These are phyloP conservation scores for Arabidopsis lyrata DNA, from an alignment of 441 rosid species.

Conservation along the genomic window DNA sequence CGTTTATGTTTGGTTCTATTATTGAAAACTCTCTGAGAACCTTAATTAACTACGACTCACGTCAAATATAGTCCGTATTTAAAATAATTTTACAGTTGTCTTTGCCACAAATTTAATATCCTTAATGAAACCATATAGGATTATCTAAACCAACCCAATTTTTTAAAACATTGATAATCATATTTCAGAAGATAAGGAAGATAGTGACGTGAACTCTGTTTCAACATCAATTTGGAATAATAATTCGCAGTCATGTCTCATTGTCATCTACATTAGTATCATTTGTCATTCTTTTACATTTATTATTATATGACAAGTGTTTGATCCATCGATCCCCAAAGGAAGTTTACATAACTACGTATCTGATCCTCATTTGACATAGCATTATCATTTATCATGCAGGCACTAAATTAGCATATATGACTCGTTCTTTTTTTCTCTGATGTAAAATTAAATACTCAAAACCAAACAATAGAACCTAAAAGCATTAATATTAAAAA, in stretches of 20 bases:
- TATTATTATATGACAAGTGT: slow-evolving; percentile 22
- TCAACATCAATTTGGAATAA: slow-evolving; percentile 29
- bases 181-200: slow-evolving; percentile 26
- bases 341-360: slow-evolving; percentile 24
- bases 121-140: neutral
- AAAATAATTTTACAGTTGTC: neutral
- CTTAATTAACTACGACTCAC: slow-evolving; percentile 1
- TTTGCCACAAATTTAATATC: slow-evolving; percentile 26
- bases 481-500: neutral
- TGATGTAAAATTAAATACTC: neutral
- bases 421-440: neutral
- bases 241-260: slow-evolving; percentile 13
- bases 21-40: slow-evolving; percentile 7
- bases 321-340: neutral
- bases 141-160: slow-evolving; percentile 14
- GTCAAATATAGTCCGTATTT: slow-evolving; percentile 12
- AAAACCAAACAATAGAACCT: neutral
- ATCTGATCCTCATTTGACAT: slow-evolving; percentile 24
- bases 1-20: slow-evolving; percentile 34
- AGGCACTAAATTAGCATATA: neutral
- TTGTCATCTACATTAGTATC: too few species aligned
- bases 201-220: slow-evolving; percentile 37
- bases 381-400: slow-evolving; percentile 1
- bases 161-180: neutral
- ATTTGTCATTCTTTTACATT: neutral